A percentile compares a stretch with the other conserved stretches of the same genome.
Conservation (phyloP, 148 eudicot species). For the Selenicereus undatus region DNA sequence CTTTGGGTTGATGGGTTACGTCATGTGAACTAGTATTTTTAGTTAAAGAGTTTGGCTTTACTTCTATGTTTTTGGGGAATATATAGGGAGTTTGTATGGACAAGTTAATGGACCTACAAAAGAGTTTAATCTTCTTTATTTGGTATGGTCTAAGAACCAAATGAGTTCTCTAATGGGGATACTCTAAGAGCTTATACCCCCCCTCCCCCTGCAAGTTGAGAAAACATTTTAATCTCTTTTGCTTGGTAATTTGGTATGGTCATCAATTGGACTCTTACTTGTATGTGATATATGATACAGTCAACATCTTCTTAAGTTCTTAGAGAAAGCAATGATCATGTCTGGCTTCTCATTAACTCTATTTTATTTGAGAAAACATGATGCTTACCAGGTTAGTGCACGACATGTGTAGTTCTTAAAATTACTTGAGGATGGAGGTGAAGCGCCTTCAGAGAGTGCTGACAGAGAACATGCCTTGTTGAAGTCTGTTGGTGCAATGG, state of each 20-base stretch:
- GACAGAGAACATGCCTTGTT: constrained; percentile 60
- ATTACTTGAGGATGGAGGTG: constrained; percentile 53
- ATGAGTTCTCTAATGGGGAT: no score
- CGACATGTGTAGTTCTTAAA: constrained; percentile 50
- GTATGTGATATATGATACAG: neutral
- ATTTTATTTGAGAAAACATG: neutral
- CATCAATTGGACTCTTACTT: neutral
- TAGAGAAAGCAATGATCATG: neutral
- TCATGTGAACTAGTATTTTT: neutral
- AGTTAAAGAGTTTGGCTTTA: neutral
- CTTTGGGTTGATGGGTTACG: neutral
- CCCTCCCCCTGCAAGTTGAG: no score
- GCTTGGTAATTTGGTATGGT: neutral
- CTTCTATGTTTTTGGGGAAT: neutral
- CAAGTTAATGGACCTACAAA: no score
- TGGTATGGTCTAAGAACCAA: no score
- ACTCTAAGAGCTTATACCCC: no score
- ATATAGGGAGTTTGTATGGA: neutral
- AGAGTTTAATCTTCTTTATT: no score
- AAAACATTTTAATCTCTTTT: no score
- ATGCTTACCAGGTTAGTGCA: constrained; percentile 1
- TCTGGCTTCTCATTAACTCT: neutral
- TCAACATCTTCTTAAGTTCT: neutral
- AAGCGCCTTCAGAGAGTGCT: constrained; percentile 32
- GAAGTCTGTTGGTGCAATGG: constrained; percentile 60